Evolutionary conservation across 2,329 filamentous ascomycete genomes (phyloP).

Genomic region (Neopestalotiopsis rosae): DNA sequence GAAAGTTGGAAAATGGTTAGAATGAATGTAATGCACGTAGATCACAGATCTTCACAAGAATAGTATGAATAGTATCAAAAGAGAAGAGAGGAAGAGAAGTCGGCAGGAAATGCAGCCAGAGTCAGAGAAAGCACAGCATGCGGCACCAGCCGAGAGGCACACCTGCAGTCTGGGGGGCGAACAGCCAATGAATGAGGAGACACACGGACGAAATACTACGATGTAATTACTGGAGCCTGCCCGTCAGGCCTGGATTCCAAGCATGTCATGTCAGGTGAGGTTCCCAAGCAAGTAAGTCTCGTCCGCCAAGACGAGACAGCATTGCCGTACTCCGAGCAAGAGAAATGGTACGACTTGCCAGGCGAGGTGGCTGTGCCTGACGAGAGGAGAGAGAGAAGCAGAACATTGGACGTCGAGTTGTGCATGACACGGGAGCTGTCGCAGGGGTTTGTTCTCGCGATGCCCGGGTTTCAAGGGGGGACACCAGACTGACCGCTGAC

Average conservation of each 20-base stretch:
- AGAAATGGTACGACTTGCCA: neutral
- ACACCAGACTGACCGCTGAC: slow-evolving; percentile 10
- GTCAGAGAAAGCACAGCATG: neutral
- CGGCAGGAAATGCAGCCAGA: neutral
- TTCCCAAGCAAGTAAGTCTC: neutral
- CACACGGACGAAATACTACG: neutral
- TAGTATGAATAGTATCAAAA: slow-evolving; percentile 12
- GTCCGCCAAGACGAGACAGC: slow-evolving; percentile 12
- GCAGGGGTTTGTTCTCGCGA: slow-evolving; percentile 15
- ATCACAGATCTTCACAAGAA: slow-evolving; percentile 23
- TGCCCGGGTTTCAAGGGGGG: slow-evolving; percentile 18
- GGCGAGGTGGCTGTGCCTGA: neutral
- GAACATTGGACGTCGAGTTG: slow-evolving; percentile 4
- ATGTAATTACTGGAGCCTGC: neutral
- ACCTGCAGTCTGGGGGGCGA: neutral
- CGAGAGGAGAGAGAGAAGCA: neutral
- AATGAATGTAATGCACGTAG: slow-evolving; percentile 19
- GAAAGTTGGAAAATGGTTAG: neutral
- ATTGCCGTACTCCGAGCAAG: slow-evolving; percentile 7
- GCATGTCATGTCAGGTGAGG: neutral
- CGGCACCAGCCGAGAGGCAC: neutral
- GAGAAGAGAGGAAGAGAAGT: slow-evolving; percentile 8
- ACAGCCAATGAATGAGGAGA: neutral
- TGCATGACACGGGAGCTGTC: slow-evolving; percentile 18
- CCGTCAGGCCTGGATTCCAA: neutral